A percentile compares a stretch with the other conserved stretches of the same genome.
phyloP scores from a whole-genome alignment of 441 rosid species.

The Jatropha multifida region DNA sequence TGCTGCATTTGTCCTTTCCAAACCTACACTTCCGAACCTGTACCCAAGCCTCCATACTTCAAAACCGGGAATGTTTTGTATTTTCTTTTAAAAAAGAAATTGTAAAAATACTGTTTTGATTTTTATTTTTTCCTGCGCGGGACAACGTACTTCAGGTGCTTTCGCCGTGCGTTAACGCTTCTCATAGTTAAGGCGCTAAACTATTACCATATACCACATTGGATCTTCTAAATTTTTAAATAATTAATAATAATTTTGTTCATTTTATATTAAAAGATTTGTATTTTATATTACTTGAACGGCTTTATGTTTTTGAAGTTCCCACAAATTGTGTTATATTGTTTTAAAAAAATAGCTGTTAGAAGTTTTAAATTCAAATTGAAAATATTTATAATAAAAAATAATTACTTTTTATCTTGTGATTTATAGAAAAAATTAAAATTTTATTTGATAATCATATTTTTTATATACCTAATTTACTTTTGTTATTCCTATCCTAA shows the following conservation, averaged over 20 bases:
- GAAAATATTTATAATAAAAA: no score
- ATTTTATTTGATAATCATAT: no score
- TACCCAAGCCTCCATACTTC: constrained; percentile 15
- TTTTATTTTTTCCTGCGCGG: neutral
- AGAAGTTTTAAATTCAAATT: neutral
- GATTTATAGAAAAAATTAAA: no score
- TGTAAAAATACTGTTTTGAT: neutral
- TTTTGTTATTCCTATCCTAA: no score
- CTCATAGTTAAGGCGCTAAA: neutral
- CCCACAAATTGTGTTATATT: neutral
- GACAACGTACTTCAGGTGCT: constrained; percentile 12
- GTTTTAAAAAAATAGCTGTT: neutral
- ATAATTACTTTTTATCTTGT: no score
- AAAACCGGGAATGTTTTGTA: neutral
- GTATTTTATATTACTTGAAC: no score
- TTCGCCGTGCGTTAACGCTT: constrained; percentile 24
- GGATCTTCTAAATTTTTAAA: neutral
- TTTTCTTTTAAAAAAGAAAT: neutral
- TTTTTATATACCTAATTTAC: no score
- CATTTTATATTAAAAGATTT: no score
- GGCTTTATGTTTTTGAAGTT: neutral
- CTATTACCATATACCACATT: neutral
- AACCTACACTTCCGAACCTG: constrained; percentile 26
- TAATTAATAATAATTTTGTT: no score
- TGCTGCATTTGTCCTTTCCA: neutral